Conservation (phyloP, 208 protist genomes). For the Trypanosoma theileri region DNA sequence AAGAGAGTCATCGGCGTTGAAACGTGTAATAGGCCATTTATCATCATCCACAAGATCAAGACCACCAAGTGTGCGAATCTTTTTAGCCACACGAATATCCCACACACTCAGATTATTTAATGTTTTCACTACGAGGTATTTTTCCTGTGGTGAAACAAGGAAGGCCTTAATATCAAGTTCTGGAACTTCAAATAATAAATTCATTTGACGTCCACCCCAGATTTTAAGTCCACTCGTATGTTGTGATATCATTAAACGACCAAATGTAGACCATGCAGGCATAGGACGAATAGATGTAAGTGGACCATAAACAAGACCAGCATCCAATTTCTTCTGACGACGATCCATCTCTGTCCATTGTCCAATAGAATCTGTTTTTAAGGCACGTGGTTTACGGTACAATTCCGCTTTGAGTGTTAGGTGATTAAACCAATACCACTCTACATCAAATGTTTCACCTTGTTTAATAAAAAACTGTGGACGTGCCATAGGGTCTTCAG, state of each 20-base stretch:
- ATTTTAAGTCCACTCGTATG: constrained; percentile 71
- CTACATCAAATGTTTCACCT: constrained; percentile 60
- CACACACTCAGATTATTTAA: constrained; percentile 79
- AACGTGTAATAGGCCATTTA: constrained; percentile 84
- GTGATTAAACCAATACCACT: constrained; percentile 90
- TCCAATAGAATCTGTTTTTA: constrained; percentile 64
- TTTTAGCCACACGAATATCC: constrained; percentile 76
- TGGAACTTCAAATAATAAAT: constrained; percentile 78
- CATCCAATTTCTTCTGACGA: constrained; percentile 48
- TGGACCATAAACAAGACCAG: constrained; percentile 67
- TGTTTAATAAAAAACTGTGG: constrained; percentile 88
- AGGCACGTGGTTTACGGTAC: constrained; percentile 68
- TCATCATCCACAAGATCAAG: constrained; percentile 79
- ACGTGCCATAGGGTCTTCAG: constrained; percentile 70
- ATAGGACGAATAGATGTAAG: constrained; percentile 64
- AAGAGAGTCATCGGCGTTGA: constrained; percentile 85
- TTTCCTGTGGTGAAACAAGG: constrained; percentile 84
- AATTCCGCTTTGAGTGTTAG: constrained; percentile 69
- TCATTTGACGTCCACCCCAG: constrained; percentile 84
- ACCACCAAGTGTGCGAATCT: constrained; percentile 80
- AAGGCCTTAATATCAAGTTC: constrained; percentile 72
- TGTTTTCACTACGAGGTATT: constrained; percentile 87
- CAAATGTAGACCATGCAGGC: constrained; percentile 85
- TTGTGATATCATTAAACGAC: constrained; percentile 83
- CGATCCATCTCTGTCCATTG: constrained; percentile 86